Conservation (phyloP, 805 yeast genomes). For the Kurtzmaniella cleridarum region DNA sequence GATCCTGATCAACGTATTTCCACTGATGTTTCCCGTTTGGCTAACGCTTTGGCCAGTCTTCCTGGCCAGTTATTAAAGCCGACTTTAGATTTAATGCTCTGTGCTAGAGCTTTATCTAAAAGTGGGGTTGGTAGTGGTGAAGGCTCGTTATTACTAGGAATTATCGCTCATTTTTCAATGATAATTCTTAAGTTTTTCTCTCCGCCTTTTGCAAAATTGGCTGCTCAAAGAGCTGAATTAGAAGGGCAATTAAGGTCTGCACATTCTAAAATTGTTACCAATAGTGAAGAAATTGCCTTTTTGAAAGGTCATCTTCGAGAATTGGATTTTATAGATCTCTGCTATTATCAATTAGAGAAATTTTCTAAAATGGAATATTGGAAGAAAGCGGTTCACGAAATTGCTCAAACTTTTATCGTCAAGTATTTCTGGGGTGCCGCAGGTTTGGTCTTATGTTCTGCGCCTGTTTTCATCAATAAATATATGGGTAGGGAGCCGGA, state of each 20-base stretch:
- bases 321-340: slow-evolving; percentile 66
- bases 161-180: slow-evolving; percentile 78
- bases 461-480: slow-evolving; percentile 73
- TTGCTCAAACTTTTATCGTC: slow-evolving; percentile 81
- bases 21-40: slow-evolving; percentile 69
- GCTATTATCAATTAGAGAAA: slow-evolving; percentile 75
- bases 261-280: slow-evolving; percentile 75
- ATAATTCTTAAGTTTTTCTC: slow-evolving; percentile 67
- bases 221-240: slow-evolving; percentile 67
- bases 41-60: slow-evolving; percentile 63
- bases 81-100: slow-evolving; percentile 66
- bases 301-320: slow-evolving; percentile 79
- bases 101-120: slow-evolving; percentile 70
- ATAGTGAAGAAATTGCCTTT: slow-evolving; percentile 83
- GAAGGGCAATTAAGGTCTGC: slow-evolving; percentile 82
- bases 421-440: slow-evolving; percentile 96
- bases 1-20: slow-evolving; percentile 85
- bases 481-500: slow-evolving; percentile 42
- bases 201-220: slow-evolving; percentile 83
- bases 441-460: slow-evolving; percentile 79
- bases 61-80: slow-evolving; percentile 86
- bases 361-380: slow-evolving; percentile 73
- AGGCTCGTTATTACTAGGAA: slow-evolving; percentile 71
- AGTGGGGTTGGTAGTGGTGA: slow-evolving; percentile 68
- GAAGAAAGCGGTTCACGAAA: slow-evolving; percentile 73